Conservation (phyloP, 2,329 filamentous ascomycete genomes). For the Purpureocillium takamizusanense region DNA sequence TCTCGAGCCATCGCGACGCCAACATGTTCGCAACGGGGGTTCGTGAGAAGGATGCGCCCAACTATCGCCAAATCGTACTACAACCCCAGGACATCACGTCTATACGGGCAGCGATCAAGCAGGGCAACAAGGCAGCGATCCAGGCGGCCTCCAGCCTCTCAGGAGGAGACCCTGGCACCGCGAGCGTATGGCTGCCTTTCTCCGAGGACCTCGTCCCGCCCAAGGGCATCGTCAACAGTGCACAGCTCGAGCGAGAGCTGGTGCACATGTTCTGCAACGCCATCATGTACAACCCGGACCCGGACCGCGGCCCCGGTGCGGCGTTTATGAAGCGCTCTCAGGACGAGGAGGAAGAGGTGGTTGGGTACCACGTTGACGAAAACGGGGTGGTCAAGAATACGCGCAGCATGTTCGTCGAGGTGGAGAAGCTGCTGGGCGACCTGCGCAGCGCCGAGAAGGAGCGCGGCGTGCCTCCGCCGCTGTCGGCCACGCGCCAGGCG, state of each 20-base stretch:
- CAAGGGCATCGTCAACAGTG: constrained; percentile 83
- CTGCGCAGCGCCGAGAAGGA: constrained; percentile 66
- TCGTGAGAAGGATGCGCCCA: constrained; percentile 65
- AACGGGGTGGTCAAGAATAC: constrained; percentile 84
- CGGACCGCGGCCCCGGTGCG: constrained; percentile 58
- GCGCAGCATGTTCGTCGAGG: constrained; percentile 79
- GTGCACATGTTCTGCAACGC: constrained; percentile 97
- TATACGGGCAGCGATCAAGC: constrained; percentile 66
- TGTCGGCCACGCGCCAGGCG: constrained; percentile 21
- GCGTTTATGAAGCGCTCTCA: constrained; percentile 42
- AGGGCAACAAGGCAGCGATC: constrained; percentile 57
- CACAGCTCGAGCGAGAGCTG: constrained; percentile 85
- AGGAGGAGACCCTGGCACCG: constrained; percentile 46
- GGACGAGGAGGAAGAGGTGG: constrained; percentile 35
- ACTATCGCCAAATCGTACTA: constrained; percentile 65
- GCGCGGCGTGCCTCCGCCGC: constrained; percentile 24
- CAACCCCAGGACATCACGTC: constrained; percentile 70
- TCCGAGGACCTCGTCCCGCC: constrained; percentile 75
- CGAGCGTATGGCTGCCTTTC: constrained; percentile 56
- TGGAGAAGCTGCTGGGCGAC: constrained; percentile 68
- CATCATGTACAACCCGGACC: constrained; percentile 94
- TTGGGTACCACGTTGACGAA: constrained; percentile 63
- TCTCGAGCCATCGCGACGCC: constrained; percentile 66
- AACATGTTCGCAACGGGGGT: constrained; percentile 73
- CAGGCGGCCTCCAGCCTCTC: constrained; percentile 53